A percentile compares a stretch with the other conserved stretches of the same genome.
Evolutionary conservation across 805 yeast species (phyloP).

Genomic region (Starmerella asiatica): DNA sequence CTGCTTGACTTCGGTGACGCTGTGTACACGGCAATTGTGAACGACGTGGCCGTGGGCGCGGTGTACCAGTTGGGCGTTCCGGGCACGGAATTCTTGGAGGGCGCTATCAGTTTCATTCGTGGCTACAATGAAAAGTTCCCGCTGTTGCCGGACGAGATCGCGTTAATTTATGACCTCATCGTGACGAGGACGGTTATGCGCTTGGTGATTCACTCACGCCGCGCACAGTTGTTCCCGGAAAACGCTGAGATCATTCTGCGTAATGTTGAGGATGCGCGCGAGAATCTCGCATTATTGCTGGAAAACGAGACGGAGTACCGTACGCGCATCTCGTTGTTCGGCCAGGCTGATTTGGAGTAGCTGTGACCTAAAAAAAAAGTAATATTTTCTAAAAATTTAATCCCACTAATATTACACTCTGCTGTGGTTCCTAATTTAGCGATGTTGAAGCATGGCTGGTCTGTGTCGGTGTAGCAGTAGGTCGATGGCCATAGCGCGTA

Average conservation of each 20-base stretch:
- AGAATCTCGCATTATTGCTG: constrained; percentile 1
- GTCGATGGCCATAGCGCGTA: no score
- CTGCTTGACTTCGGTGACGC: constrained; percentile 13
- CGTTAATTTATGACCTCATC: constrained; percentile 8
- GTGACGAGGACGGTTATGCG: constrained; percentile 10
- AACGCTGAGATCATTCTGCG: constrained; percentile 6
- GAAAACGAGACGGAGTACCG: constrained; percentile 2
- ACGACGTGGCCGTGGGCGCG: constrained; percentile 12
- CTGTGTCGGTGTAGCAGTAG: no score
- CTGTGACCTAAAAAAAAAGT: no score
- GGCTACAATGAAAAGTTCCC: constrained; percentile 8
- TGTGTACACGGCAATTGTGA: constrained; percentile 9
- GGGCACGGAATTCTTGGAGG: constrained; percentile 4
- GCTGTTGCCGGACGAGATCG: constrained; percentile 5
- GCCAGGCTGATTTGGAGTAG: not conserved
- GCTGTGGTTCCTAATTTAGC: no score
- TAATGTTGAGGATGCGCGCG: constrained; percentile 2
- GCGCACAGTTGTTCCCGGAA: constrained; percentile 10
- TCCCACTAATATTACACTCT: no score
- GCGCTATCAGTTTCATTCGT: constrained; percentile 8
- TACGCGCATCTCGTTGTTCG: not conserved
- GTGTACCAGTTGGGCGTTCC: constrained; percentile 9
- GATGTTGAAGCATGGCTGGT: no score
- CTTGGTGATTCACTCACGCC: constrained; percentile 2
- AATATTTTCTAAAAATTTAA: no score